Evolutionary conservation across 306 rosid species (phyloP).

Genomic region (Cicer chorassanicum): DNA sequence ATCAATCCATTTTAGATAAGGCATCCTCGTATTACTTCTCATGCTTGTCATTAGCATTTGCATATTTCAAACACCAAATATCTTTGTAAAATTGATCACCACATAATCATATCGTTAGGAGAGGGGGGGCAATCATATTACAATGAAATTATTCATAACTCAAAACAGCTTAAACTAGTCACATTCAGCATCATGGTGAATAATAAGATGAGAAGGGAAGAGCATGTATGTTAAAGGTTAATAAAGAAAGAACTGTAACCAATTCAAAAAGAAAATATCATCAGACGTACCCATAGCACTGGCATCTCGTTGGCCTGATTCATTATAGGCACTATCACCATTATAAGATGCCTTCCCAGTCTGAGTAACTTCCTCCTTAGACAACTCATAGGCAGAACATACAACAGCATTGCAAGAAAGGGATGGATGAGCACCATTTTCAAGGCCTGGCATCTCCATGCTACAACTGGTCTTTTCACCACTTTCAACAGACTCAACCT

Average conservation of each 20-base stretch:
- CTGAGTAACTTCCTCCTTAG: constrained; percentile 78
- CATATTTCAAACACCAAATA: constrained; percentile 29
- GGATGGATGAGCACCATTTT: constrained; percentile 69
- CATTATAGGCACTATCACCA: constrained; percentile 60
- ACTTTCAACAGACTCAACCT: constrained; percentile 90
- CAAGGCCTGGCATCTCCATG: constrained; percentile 58
- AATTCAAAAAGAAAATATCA: neutral
- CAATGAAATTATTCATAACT: constrained; percentile 23
- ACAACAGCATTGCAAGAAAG: constrained; percentile 83
- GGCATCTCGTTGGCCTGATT: constrained; percentile 56
- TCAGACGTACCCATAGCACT: constrained; percentile 60
- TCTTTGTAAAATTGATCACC: constrained; percentile 31
- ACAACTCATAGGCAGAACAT: constrained; percentile 66
- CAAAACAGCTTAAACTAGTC: constrained; percentile 36
- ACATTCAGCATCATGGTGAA: constrained; percentile 23
- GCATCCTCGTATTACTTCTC: constrained; percentile 21
- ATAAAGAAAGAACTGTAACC: constrained; percentile 25
- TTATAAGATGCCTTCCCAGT: constrained; percentile 67
- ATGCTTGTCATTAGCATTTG: constrained; percentile 18
- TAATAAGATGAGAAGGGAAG: neutral
- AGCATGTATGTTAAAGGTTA: constrained; percentile 32
- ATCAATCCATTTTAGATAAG: constrained; percentile 20
- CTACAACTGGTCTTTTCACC: constrained; percentile 83
- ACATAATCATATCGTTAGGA: constrained; percentile 21
- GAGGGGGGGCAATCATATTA: constrained; percentile 15